These are phyloP conservation scores for Botrytis fabae DNA, from an alignment of 2,329 filamentous ascomycete genomes.

Conservation along the genomic window DNA sequence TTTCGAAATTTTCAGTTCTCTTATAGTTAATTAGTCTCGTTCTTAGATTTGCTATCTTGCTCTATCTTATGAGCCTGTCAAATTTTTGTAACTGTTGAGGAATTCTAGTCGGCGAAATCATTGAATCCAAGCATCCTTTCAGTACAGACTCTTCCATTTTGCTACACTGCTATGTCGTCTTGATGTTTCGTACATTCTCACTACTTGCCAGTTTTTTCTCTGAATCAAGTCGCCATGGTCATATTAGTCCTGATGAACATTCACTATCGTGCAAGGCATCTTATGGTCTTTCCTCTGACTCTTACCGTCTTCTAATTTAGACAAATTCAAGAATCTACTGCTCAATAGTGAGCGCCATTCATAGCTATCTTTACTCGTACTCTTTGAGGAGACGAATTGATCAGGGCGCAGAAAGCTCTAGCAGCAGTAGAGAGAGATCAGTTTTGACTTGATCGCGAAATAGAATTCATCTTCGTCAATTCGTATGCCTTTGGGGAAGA, in stretches of 20 bases:
- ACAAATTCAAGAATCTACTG: not conserved
- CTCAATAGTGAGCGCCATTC: not conserved
- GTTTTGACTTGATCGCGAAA: not conserved
- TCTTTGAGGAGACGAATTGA: rapidly evolving
- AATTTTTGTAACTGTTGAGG: not conserved
- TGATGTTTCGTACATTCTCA: not conserved
- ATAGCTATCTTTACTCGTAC: not conserved
- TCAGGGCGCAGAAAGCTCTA: not conserved
- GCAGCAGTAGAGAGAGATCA: rapidly evolving
- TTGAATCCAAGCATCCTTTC: not conserved
- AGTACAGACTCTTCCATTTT: not conserved
- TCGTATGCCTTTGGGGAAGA: not conserved
- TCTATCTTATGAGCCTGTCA: not conserved
- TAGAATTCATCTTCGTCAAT: not conserved
- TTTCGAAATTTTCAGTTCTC: not conserved
- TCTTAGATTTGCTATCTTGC: not conserved
- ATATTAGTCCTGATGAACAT: rapidly evolving
- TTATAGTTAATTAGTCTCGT: not conserved
- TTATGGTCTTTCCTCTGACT: not conserved
- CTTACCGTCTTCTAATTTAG: not conserved
- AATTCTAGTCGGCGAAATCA: not conserved
- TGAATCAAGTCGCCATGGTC: not conserved
- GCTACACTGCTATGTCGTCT: not conserved
- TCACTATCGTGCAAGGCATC: not conserved
- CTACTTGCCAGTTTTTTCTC: not conserved